Base-by-base conservation (phyloP, 2,329 filamentous ascomycete species). In the Claviceps sp. region DNA sequence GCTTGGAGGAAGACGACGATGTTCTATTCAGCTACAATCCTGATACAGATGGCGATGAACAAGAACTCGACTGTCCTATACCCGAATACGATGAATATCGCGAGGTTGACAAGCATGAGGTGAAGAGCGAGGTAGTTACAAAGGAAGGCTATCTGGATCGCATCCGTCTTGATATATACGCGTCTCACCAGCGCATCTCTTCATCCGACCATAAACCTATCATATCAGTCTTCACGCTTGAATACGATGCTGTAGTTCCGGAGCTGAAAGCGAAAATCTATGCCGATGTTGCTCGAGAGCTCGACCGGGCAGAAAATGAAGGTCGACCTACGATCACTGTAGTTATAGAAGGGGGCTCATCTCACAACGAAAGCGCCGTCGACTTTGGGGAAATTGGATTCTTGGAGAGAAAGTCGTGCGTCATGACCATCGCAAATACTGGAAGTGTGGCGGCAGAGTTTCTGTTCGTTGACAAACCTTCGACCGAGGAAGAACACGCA, bases 141-240 rank as follows among this genome's bases (percentile, higher is more conserved):
- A 81, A 78, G 55, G 79, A 82, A 24, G 79, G 78, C 0, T 77
- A 74, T 51, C 59, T 67, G 3, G 79, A 83, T 56, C 69, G 70
- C 52, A 75, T 84, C 56, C 66, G 66, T 26, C 67, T 81, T 37
- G 77, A 82, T 51, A 67, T 86, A 53, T 98, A 98, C 64, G 81
- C 83, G 0, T 91, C 90, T 0, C 88, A 97, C 61, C 93, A 97
- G 65, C 78, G 86, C 18, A 84, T 98, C 24, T 78, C 87, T 16
- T 95, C 91, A 0, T 97, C 91, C 0, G 93, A 98, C 60, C 93
- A 98, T 68, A 98, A 98, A 65, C 94, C 93, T 0, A 71, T 98
- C 2, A 80, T 84, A 54, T 88, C 89, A 1, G 72, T 90, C 1
- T 97, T 97, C 62, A 84, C 79, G 0, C 69, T 98, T 7, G 84